phyloP scores from a whole-genome alignment of 495 filamentous ascomycete species.

The Tetracladium marchalianum region DNA sequence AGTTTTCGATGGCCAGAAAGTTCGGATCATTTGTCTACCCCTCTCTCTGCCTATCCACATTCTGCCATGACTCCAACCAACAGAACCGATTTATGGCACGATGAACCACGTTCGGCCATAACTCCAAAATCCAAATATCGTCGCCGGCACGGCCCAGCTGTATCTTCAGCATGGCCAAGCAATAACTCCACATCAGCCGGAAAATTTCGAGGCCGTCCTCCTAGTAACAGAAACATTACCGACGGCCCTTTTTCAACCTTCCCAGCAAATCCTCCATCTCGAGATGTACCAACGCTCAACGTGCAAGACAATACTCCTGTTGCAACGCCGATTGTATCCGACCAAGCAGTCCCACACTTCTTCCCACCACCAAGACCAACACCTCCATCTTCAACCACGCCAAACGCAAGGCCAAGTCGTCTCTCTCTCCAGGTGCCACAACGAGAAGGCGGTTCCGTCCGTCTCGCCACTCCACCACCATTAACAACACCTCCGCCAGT shows the following conservation, averaged over 20 bases:
- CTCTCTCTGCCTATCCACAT: constrained; percentile 61
- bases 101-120: constrained; percentile 62
- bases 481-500: constrained; percentile 38
- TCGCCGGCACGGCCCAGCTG: constrained; percentile 80
- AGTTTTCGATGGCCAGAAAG: constrained; percentile 19
- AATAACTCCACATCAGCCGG: constrained; percentile 54
- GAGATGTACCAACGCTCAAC: constrained; percentile 22
- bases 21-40: constrained; percentile 35
- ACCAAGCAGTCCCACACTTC: constrained; percentile 20
- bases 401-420: constrained; percentile 30
- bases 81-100: constrained; percentile 34
- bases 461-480: constrained; percentile 63
- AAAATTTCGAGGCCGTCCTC: constrained; percentile 67
- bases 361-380: constrained; percentile 20
- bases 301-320: constrained; percentile 18
- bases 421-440: constrained; percentile 77
- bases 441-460: constrained; percentile 60
- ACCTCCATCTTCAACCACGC: constrained; percentile 20
- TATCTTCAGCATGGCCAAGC: constrained; percentile 90
- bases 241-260: constrained; percentile 85
- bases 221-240: constrained; percentile 61
- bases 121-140: constrained; percentile 50
- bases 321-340: constrained; percentile 25
- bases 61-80: constrained; percentile 63
- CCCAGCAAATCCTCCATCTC: constrained; percentile 53